phyloP scores from a whole-genome alignment of 2,329 filamentous ascomycete species.

The Pleoardoris graminearum region DNA sequence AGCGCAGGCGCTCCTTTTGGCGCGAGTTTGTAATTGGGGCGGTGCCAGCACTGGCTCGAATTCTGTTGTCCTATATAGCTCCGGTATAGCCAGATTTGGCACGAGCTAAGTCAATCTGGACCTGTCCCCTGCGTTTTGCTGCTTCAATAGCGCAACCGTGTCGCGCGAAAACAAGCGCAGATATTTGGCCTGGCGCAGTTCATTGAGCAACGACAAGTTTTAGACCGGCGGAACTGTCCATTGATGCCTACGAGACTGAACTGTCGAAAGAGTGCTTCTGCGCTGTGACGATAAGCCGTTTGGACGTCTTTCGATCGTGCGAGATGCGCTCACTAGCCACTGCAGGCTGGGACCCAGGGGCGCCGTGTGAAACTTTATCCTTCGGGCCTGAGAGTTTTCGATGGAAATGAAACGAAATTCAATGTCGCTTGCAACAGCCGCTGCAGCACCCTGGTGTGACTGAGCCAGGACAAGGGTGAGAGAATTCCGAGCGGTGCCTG shows the following conservation, averaged over 20 bases:
- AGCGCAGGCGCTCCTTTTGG: slow-evolving; percentile 9
- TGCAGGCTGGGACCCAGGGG: too few relatives aligned
- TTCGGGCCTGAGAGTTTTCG: background rate
- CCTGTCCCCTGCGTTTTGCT: slow-evolving; percentile 8
- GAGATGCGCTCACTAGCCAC: background rate
- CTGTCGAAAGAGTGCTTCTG: too few relatives aligned
- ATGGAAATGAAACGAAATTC: slow-evolving; percentile 2
- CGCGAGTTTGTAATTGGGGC: slow-evolving; percentile 8
- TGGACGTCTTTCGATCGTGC: background rate
- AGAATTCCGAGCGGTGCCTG: too few relatives aligned
- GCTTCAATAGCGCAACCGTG: slow-evolving; percentile 8
- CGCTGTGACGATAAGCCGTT: too few relatives aligned
- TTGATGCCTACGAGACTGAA: too few relatives aligned
- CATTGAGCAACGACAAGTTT: too few relatives aligned
- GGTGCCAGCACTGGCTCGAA: background rate
- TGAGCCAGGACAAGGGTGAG: background rate
- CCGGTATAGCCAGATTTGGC: slow-evolving; percentile 6
- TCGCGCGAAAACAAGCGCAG: background rate
- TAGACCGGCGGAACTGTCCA: too few relatives aligned
- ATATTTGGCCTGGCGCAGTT: background rate
- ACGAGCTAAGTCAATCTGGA: slow-evolving; percentile 5
- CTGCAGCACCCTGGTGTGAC: background rate
- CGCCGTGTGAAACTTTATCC: too few relatives aligned
- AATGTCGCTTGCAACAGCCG: background rate
- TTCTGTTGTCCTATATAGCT: background rate